Conservation (phyloP, 1,284 basidiomycete genomes). For the Trametes sp. region DNA sequence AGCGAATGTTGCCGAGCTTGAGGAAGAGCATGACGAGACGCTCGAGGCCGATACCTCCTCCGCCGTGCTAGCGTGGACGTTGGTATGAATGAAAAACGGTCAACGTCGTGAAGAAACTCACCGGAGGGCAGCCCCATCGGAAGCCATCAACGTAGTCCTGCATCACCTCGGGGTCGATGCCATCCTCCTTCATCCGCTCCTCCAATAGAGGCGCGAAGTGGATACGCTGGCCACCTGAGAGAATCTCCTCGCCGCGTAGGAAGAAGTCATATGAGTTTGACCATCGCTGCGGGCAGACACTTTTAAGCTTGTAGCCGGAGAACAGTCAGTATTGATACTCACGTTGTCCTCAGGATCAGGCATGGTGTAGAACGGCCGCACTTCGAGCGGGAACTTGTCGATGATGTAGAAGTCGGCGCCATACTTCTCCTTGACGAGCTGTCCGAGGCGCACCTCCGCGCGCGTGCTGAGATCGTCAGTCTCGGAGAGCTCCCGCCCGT, state of each 20-base stretch:
- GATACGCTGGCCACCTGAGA: conserved; percentile 74
- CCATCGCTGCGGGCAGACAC: conserved; percentile 39
- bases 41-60: conserved; percentile 57
- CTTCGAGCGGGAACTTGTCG: conserved; percentile 70
- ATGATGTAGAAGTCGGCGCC: conserved; percentile 75
- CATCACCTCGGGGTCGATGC: conserved; percentile 61
- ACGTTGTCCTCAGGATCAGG: conserved; percentile 61
- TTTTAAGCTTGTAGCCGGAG: not conserved
- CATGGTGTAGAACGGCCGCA: conserved; percentile 79
- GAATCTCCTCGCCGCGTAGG: conserved; percentile 78
- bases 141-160: conserved; percentile 73
- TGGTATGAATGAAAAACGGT: not conserved
- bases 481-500: conserved; percentile 58
- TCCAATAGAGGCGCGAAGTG: conserved; percentile 67
- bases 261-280: conserved; percentile 83
- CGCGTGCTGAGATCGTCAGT: conserved; percentile 53
- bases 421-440: conserved; percentile 71
- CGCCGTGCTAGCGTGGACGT: conserved; percentile 35
- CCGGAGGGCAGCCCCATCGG: conserved; percentile 68
- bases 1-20: conserved; percentile 69
- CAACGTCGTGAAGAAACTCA: conserved; percentile 26
- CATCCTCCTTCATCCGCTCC: conserved; percentile 60
- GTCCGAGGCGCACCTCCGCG: conserved; percentile 67
- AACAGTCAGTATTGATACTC: conserved; percentile 27
- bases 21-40: conserved; percentile 72